phyloP scores from a whole-genome alignment of 331 rosid genomes.

The Arachis monticola region DNA sequence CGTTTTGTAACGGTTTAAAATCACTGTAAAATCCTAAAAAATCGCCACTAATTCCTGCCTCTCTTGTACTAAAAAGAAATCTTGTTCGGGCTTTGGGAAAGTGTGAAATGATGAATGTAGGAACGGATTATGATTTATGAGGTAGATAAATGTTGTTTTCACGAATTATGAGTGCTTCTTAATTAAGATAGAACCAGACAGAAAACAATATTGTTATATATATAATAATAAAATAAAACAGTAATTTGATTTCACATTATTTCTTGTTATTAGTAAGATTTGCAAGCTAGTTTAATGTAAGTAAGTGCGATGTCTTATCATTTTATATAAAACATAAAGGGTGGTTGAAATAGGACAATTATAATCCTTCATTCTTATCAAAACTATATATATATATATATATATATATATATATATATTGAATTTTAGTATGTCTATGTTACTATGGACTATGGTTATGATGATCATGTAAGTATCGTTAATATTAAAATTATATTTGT shows the following conservation, averaged over 20 bases:
- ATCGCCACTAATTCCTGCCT: too few relatives aligned
- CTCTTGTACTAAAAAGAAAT: too few relatives aligned
- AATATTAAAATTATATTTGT: too few relatives aligned
- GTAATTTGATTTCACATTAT: slow-evolving; percentile 5
- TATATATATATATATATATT: too few relatives aligned
- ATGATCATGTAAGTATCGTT: too few relatives aligned
- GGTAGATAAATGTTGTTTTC: slow-evolving; percentile 4
- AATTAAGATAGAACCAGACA: neutral
- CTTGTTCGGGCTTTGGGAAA: neutral
- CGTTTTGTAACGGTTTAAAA: too few relatives aligned
- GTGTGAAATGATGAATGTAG: neutral
- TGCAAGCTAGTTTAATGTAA: neutral
- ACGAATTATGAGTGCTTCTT: neutral
- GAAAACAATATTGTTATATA: too few relatives aligned
- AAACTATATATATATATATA: too few relatives aligned
- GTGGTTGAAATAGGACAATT: neutral
- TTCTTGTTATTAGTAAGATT: neutral
- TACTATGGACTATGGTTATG: too few relatives aligned
- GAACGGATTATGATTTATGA: neutral
- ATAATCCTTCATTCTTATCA: neutral
- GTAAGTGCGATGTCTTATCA: neutral
- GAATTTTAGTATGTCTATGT: too few relatives aligned
- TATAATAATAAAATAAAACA: neutral
- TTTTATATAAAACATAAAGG: neutral
- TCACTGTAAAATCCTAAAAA: too few relatives aligned